Percentiles rank a stretch among this genome's conserved stretches.
Conservation (phyloP, 805 yeast genomes). For the Ogataea dorogensis region DNA sequence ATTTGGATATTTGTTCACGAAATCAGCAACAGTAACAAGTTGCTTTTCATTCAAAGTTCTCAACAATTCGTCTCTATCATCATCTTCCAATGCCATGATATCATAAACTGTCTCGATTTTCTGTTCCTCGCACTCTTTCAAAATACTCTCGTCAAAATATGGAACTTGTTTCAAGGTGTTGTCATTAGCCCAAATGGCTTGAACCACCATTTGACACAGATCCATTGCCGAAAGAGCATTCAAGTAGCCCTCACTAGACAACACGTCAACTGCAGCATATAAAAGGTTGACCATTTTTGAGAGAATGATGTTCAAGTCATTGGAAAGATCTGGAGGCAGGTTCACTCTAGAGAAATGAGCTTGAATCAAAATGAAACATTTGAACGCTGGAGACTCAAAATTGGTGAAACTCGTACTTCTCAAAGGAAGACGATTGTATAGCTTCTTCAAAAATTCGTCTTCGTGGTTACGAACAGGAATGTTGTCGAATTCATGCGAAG, state of each 20-base stretch:
- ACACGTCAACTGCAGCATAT: conserved; percentile 68
- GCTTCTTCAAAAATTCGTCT: conserved; percentile 40
- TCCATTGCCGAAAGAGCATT: conserved; percentile 85
- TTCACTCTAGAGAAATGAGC: conserved; percentile 71
- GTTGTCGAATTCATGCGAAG: conserved; percentile 69
- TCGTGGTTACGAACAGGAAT: conserved; percentile 67
- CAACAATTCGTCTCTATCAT: conserved; percentile 58
- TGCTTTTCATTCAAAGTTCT: conserved; percentile 47
- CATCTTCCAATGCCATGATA: conserved; percentile 69
- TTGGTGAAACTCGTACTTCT: conserved; percentile 39
- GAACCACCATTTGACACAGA: conserved; percentile 81
- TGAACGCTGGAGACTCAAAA: conserved; percentile 56
- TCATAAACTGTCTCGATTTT: conserved; percentile 75
- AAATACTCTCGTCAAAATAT: conserved; percentile 46
- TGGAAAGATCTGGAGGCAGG: conserved; percentile 58
- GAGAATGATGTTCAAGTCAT: conserved; percentile 57
- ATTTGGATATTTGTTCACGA: conserved; percentile 88
- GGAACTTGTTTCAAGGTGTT: conserved; percentile 83
- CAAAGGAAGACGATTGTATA: conserved; percentile 64
- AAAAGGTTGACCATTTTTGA: conserved; percentile 49
- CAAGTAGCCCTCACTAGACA: conserved; percentile 77
- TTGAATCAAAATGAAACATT: conserved; percentile 74
- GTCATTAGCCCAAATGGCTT: conserved; percentile 82
- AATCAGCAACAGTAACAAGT: conserved; percentile 71
- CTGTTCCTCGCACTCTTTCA: conserved; percentile 52